Evolutionary conservation across 1,284 basidiomycete genomes (phyloP).

Genomic region (Stygiomarasmius scandens): DNA sequence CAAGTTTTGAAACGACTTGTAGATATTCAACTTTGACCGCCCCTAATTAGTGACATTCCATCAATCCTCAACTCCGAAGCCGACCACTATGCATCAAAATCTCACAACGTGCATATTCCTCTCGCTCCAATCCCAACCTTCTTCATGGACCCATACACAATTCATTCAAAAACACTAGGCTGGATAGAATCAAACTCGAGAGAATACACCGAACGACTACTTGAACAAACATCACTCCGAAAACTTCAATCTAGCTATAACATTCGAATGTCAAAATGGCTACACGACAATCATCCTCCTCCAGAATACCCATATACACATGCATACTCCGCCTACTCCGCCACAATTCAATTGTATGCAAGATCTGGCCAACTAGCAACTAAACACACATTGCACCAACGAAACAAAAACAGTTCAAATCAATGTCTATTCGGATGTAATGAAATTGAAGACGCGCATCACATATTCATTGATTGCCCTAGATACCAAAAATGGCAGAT

Average conservation of each 20-base stretch:
- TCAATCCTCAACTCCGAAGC: conserved; percentile 2
- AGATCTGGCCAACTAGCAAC: conserved; percentile 5
- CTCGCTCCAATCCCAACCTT: conserved; percentile 4
- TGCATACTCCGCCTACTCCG: conserved; percentile 14
- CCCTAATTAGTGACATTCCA: no score
- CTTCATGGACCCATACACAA: conserved; percentile 9
- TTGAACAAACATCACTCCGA: neutral
- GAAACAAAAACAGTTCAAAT: neutral
- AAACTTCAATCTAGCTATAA: neutral
- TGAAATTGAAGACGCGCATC: conserved; percentile 12
- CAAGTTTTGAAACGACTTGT: no score
- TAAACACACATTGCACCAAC: neutral
- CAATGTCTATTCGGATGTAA: conserved; percentile 8
- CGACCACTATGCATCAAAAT: conserved; percentile 5
- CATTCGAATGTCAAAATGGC: neutral
- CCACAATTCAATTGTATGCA: conserved; percentile 8
- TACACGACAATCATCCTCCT: conserved; percentile 10
- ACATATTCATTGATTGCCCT: conserved; percentile 16
- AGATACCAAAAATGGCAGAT: neutral
- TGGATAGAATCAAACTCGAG: conserved; percentile 1
- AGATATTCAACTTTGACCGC: no score
- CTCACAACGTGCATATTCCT: neutral
- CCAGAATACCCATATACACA: conserved; percentile 16
- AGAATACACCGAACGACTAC: neutral
- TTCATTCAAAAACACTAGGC: neutral